Base-by-base conservation (phyloP, 2,329 filamentous ascomycete genomes). In the Diaporthe capsici region DNA sequence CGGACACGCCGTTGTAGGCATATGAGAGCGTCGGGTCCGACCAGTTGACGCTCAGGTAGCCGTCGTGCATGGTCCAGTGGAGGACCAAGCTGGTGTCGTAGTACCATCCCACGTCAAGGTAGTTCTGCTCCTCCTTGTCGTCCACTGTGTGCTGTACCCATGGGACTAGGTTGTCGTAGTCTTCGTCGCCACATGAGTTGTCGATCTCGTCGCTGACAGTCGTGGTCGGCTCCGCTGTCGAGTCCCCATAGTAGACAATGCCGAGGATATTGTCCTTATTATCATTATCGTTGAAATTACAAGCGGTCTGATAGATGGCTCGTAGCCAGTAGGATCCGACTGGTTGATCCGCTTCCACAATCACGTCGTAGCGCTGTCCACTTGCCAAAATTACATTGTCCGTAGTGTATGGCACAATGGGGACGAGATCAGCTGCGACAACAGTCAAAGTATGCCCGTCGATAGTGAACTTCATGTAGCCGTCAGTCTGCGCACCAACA, bases 381-480 rank as follows among this genome's bases (percentile, higher is more conserved):
- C 88, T 87, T 8, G 82, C 84, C 68, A 89, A 79, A 53, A 83
- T 83, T 3, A 91, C 55, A 28, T 82, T 83, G 0, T 85, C 84
- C 0, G 90, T 87, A 0, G 82, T 82, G 74, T 88, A 93, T 0
- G 91, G 91, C 28, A 84, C 79, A 25, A 93, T 85, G 1, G 90
- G 89, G 0, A 92, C 88, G 8, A 92, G 82, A 75, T 92, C 91
- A 25, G 82, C 84, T 0, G 87, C 85, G 51, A 93, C 90, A 51
- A 93, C 90, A 0, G 85, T 88, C 78, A 93, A 80, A 0, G 80
- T 86, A 80, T 93, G 91, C 72, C 88, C 86, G 80, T 90, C 89
- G 75, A 90, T 89, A 25, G 83, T 84, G 78, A 90, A 90, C 73
- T 85, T 85, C 80, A 85, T 86, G 76, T 84, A 82, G 0, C 82